Conservation (phyloP, 345 rosid genomes). For the Hibiscus syriacus region DNA sequence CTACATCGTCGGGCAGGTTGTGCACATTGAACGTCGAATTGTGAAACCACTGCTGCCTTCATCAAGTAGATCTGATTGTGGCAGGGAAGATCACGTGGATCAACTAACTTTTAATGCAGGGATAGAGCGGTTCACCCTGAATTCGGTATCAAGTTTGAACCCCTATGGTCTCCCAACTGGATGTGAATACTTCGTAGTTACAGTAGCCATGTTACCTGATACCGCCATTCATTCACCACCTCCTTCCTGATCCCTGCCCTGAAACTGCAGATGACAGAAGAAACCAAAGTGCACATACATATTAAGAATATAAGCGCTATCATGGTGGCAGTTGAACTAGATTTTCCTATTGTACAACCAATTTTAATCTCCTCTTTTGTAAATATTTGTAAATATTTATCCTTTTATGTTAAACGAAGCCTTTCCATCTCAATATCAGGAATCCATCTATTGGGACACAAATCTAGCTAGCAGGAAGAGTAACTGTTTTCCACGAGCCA, state of each 20-base stretch:
- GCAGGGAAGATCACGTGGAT: conserved; percentile 32
- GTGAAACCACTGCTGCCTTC: conserved; percentile 46
- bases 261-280: conserved; percentile 64
- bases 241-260: conserved; percentile 80
- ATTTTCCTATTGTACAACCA: conserved; percentile 39
- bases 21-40: conserved; percentile 79
- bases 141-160: conserved; percentile 43
- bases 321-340: conserved; percentile 21
- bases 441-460: too few species aligned
- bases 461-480: too few species aligned
- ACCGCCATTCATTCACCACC: conserved; percentile 57
- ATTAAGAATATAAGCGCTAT: conserved; percentile 7
- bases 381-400: too few species aligned
- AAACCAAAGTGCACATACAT: conserved; percentile 39
- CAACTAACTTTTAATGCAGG: conserved; percentile 34
- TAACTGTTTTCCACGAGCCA: too few species aligned
- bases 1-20: conserved; percentile 83
- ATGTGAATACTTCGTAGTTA: conserved; percentile 85
- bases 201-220: conserved; percentile 96
- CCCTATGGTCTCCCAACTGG: conserved; percentile 80
- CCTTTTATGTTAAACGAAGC: too few species aligned
- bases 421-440: too few species aligned
- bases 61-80: conserved; percentile 32
- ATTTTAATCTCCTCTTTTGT: conserved; percentile 30
- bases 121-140: conserved; percentile 22